Base-by-base conservation (phyloP, 345 rosid genomes). In the Gossypium thurberi region DNA sequence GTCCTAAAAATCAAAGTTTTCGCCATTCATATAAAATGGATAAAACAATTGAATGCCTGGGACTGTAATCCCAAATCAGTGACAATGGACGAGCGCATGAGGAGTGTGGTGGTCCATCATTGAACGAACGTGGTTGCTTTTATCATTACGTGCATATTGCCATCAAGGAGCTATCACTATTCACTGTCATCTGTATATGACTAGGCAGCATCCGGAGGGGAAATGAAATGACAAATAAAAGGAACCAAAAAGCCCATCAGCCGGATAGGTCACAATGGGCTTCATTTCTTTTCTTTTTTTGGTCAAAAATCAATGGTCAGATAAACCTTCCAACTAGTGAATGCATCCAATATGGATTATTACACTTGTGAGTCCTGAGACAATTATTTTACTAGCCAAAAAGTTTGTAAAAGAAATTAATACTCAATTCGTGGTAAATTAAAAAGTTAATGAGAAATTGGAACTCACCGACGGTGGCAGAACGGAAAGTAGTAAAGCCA, bases 401-500 rank as follows among this genome's bases (percentile, higher is more conserved):
- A 10, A 56, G 60, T 56, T 56, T 56, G 26, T 20, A 46, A 46
- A 46, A 46, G 3, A 46, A 46, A 51, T 17, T 47, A 10, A 47
- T 11, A 47, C 15, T 17, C 6, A 56, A 56, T 10, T 56, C 10
- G 61, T 56, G 11, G 26, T 5, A 25, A 25, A 12, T 25, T 25
- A 65, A 15, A 10, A 68, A 51, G 17, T 55, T 56, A 53, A 6
- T 37, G 10, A 75, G 57, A 73, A 48, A 7, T 46, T 46, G 20
- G 23, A 66, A 81, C 87, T 85, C 65, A 93, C 98, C 98, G 7
- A 94, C 91, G 1, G 98, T 94, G 17, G 97, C 97, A 1, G 97
- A 91, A 61, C 87, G 82, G 87, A 87, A 91, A 74, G 98, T 87
- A 21, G 97, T 88, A 86, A 83, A 91, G 37, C 94, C 93, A 42